Evolutionary conservation across 768 basidiomycete species (phyloP), one percentile per base, ranked within the genome.

Genomic region (Asterophora parasitica): DNA sequence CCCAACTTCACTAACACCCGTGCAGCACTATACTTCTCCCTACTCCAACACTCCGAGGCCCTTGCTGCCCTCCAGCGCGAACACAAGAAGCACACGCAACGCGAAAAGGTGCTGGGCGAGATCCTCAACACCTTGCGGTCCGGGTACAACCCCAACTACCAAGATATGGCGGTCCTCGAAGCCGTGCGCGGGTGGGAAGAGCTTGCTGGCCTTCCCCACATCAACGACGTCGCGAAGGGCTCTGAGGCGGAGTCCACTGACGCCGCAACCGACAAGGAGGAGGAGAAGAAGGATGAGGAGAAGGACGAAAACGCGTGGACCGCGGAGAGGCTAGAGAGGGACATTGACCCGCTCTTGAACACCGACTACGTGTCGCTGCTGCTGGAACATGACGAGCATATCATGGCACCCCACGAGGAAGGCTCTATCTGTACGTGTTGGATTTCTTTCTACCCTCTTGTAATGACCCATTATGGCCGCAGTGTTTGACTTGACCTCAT

Each of bases 161-260:
- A 97, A 63, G 95, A 99, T 62, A 98, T 99, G 95, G 93, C 92
- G 2, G 95, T 98, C 40, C 79, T 96, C 23, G 94, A 95, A 56
- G 94, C 95, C 13, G 93, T 97, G 12, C 83, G 92, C 39, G 94
- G 93, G 11, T 98, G 90, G 84, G 89, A 92, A 61, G 82, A 76
- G 35, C 73, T 83, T 7, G 82, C 85, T 10, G 77, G 77, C 1
- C 65, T 88, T 15, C 83, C 83, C 1, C 85, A 85, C 48, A 83
- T 87, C 60, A 82, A 83, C 52, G 83, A 88, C 40, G 75, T 78
- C 7, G 76, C 72, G 20, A 81, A 82, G 57, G 76, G 74, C 7
- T 67, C 69, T 12, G 67, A 65, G 8, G 65, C 58, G 0, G 66
- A 67, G 19, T 61, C 64, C 42, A 64, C 5, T 58, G 12, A 64